Evolutionary conservation across 192 early-diverging fungal genomes (phyloP).

Genomic region (Linderina pennispora): DNA sequence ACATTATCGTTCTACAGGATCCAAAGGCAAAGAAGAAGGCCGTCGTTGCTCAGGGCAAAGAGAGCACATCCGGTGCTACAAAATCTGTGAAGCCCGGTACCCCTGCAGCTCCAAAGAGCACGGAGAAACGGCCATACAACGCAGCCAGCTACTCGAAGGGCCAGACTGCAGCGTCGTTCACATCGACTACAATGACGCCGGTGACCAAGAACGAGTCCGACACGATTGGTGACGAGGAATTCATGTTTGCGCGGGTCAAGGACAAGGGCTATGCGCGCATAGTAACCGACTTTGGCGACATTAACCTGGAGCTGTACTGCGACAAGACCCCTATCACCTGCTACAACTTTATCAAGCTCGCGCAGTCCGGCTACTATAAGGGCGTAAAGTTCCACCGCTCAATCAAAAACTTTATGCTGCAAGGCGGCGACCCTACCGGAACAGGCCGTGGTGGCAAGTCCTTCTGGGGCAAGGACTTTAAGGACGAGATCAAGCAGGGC

Average conservation of each 20-base stretch:
- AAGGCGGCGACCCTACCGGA: constrained; percentile 95
- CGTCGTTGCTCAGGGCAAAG: constrained; percentile 12
- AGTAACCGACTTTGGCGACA: constrained; percentile 60
- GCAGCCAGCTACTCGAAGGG: constrained; percentile 82
- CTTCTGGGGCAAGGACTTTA: constrained; percentile 56
- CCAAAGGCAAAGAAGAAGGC: constrained; percentile 24
- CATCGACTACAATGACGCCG: constrained; percentile 74
- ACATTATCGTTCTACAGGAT: constrained; percentile 86
- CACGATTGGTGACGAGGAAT: constrained; percentile 75
- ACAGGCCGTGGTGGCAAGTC: constrained; percentile 87
- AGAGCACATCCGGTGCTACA: constrained; percentile 1
- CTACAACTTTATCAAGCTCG: constrained; percentile 88
- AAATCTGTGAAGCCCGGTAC: not conserved
- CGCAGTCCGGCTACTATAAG: constrained; percentile 70
- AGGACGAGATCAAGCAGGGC: constrained; percentile 63
- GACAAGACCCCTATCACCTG: constrained; percentile 74
- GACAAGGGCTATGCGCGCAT: constrained; percentile 73
- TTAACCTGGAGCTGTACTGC: constrained; percentile 30
- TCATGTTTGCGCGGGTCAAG: constrained; percentile 81
- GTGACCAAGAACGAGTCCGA: constrained; percentile 65
- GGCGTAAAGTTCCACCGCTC: constrained; percentile 76
- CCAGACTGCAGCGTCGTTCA: constrained; percentile 71
- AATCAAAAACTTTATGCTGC: constrained; percentile 93
- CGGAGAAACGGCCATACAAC: constrained; percentile 57
- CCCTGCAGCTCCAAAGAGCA: constrained; percentile 21